Percentiles rank a stretch among this genome's conserved stretches.
These are phyloP conservation scores for Aspergillus sergii DNA, from an alignment of 2,329 filamentous ascomycete genomes.

Conservation along the genomic window DNA sequence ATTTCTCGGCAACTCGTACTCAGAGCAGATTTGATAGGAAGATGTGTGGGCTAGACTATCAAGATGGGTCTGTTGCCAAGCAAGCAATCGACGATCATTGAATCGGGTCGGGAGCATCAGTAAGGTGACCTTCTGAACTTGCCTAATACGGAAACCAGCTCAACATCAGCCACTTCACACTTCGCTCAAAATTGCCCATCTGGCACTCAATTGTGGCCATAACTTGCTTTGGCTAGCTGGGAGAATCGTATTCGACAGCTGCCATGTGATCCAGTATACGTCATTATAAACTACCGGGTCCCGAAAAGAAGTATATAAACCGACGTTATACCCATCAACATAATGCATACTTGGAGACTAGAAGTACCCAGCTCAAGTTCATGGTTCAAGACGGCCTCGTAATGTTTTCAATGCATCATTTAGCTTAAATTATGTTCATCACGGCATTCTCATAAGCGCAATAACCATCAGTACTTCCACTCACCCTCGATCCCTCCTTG, in stretches of 20 bases:
- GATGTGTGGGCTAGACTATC: not conserved
- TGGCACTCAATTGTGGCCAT: not conserved
- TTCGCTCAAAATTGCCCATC: not conserved
- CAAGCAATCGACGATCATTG: not conserved
- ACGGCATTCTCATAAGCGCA: no score
- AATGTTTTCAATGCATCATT: no score
- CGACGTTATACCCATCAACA: not conserved
- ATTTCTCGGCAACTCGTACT: not conserved
- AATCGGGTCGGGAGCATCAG: not conserved
- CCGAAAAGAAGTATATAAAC: not conserved
- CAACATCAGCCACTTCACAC: not conserved
- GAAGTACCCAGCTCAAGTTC: no score
- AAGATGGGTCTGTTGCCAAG: not conserved
- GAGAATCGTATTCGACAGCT: not conserved
- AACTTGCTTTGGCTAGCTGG: not conserved
- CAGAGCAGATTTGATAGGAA: not conserved
- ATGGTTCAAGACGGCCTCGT: no score
- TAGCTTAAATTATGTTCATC: no score
- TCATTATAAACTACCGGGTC: not conserved
- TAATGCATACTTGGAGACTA: constrained; percentile 19
- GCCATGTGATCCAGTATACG: not conserved
- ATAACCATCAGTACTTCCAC: no score
- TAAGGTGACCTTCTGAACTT: not conserved
- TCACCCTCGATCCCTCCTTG: constrained; percentile 14
- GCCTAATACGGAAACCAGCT: not conserved